Base-by-base conservation (phyloP, 805 yeast species). In the Candida parachauliodes region DNA sequence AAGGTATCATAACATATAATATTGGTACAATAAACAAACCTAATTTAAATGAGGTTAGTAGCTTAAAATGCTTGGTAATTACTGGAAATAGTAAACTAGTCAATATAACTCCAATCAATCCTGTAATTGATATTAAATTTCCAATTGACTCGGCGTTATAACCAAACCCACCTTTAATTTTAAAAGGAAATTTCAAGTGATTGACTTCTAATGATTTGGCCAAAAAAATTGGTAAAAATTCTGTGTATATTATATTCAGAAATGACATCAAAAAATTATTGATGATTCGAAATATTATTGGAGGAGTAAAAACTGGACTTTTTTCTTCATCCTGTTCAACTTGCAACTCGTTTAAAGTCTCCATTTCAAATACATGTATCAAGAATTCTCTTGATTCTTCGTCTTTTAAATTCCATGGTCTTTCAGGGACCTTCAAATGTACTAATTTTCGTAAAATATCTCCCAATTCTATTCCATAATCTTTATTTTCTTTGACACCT, bases 171-270 rank as follows among this genome's bases (percentile, higher is more conserved):
- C 83, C 83, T 28, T 54, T 51, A 14, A 75, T 54, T 23, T 48
- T 54, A 57, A 71, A 68, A 6, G 83, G 83, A 46, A 77, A 75
- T 32, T 56, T 48, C 11, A 70, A 62, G 10, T 45, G 32, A 4
- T 56, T 54, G 3, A 39, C 41, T 19, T 46, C 39, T n/a, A 54
- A 45, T 8, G 51, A 45, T 8, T 59, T 54, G 2, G 81, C 77
- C 9, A 78, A 58, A 37, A 72, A 71, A 2, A 79, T 69, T 1
- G 84, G 83, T 27, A 78, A 49, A 38, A 79, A 73, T 51, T 77
- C 82, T 25, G 71, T 68, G 49, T 60, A 74, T 3, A 74, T 77
- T 11, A 72, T 57, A 10, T 60, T 50, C 50, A 74, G 79, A 34
- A 76, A 62, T n/a, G 76, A 60, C 46, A 70, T 52, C 20, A 66